Base-by-base conservation (phyloP, 2,329 filamentous ascomycete species). In the Exserohilum turcica region DNA sequence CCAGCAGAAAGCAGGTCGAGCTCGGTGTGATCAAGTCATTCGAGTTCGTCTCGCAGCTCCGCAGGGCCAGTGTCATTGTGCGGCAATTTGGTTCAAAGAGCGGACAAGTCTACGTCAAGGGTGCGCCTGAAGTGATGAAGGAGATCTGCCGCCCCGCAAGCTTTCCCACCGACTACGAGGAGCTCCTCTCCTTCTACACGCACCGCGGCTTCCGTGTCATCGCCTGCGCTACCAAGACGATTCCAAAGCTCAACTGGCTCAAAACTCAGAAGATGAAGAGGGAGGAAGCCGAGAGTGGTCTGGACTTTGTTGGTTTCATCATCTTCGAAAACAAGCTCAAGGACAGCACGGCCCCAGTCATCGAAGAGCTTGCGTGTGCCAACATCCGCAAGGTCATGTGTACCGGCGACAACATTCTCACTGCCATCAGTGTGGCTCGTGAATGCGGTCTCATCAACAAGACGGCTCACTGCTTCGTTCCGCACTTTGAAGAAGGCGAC, bases 271-370 rank as follows among this genome's bases (percentile, higher is more conserved):
- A 96, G 77, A 92, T 97, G 88, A 89, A 86, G 63, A 88, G 94
- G 27, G 79, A 86, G 33, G 90, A 97, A 47, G 92, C 90, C 7
- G 94, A 99, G 74, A 88, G 85, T 3, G 82, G 86, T 28, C 83
- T 99, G 9, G 86, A 93, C 39, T 97, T 99, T 68, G 83, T 92
- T 31, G 94, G 94, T 5, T 99, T 99, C 76, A 97, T 99, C 69
- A 88, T 99, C 48, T 99, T 99, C 65, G 94, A 99, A 77, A 99
- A 99, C 78, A 99, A 99, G 76, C 79, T 99, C 56, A 99, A 99
- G 74, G 87, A 90, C 1, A 92, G 85, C 16, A 97, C 93, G 0
- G 83, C 90, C 1, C 83, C 82, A 1, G 89, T 97, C 29, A 85
- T 99, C 21, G 83, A 89, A 50, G 92, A 97, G 75, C 82, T 99